Percentiles rank a stretch among this genome's conserved stretches.
Evolutionary conservation across 148 eudicot species (phyloP).

Genomic region (Agrostemma githago): DNA sequence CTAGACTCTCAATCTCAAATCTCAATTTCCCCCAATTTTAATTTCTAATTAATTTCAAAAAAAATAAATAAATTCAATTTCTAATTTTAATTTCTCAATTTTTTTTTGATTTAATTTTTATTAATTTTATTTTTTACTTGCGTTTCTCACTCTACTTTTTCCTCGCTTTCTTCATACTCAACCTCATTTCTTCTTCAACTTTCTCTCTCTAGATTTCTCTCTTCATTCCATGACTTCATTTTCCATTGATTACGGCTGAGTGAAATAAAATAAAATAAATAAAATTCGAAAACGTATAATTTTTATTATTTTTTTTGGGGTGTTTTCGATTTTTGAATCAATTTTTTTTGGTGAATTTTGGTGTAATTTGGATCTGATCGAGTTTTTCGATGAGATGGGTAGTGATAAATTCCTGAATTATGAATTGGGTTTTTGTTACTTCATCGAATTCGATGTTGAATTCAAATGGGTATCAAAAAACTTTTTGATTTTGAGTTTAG

Average conservation of each 20-base stretch:
- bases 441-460: background rate
- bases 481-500: background rate
- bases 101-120: constrained; percentile 8
- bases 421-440: constrained; percentile 11
- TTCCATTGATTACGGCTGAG: constrained; percentile 29
- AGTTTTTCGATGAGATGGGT: constrained; percentile 10
- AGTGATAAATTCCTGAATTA: background rate
- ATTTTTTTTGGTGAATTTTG: constrained; percentile 8
- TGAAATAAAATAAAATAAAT: background rate
- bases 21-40: constrained; percentile 15
- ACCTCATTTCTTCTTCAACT: constrained; percentile 4
- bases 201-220: background rate
- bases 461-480: background rate
- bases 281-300: background rate
- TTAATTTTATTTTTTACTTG: constrained; percentile 6
- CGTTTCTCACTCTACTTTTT: constrained; percentile 31
- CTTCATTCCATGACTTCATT: constrained; percentile 20
- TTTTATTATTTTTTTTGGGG: background rate
- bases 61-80: no score
- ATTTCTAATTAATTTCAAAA: no score
- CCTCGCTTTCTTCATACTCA: constrained; percentile 17
- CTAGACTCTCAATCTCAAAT: background rate
- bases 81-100: constrained; percentile 8
- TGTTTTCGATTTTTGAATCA: background rate
- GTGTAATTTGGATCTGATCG: constrained; percentile 17